Conservation (phyloP, 352 stramenopile genomes). For the Phytophthora brassicae region DNA sequence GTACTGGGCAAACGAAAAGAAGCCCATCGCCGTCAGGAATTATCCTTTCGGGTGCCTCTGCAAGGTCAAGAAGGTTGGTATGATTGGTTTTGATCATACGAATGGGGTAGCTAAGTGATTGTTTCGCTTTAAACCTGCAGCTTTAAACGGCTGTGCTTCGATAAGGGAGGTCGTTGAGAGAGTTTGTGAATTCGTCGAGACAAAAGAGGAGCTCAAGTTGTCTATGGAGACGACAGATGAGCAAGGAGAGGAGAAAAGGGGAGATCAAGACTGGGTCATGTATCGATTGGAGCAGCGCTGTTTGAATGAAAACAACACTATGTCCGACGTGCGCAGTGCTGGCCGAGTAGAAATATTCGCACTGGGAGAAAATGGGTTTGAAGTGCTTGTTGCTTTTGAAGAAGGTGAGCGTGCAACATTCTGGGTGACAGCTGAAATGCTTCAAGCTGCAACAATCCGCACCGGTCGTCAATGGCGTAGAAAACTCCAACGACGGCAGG, state of each 20-base stretch:
- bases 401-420: conserved; percentile 60
- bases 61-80: conserved; percentile 26
- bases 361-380: conserved; percentile 21
- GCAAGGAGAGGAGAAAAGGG: conserved; percentile 1
- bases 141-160: conserved; percentile 38
- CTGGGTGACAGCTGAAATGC: conserved; percentile 56
- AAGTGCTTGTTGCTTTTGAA: conserved; percentile 51
- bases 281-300: conserved; percentile 22
- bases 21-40: conserved; percentile 51
- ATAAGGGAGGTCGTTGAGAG: conserved; percentile 44
- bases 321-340: conserved; percentile 17
- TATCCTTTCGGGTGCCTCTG: conserved; percentile 52
- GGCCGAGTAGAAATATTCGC: conserved; percentile 39
- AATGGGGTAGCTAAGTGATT: not conserved
- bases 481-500: conserved; percentile 32
- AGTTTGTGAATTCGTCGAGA: conserved; percentile 41
- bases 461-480: conserved; percentile 69
- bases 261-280: conserved; percentile 11
- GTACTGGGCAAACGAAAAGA: conserved; percentile 86
- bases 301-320: not conserved
- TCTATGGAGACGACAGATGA: conserved; percentile 15
- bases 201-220: conserved; percentile 22
- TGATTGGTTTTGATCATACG: not conserved
- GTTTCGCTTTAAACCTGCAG: conserved; percentile 11
- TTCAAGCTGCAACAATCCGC: conserved; percentile 64